Percentiles rank a stretch among this genome's conserved stretches.
Conservation (phyloP, 257 asterid genomes). For the Cinchona pubescens region DNA sequence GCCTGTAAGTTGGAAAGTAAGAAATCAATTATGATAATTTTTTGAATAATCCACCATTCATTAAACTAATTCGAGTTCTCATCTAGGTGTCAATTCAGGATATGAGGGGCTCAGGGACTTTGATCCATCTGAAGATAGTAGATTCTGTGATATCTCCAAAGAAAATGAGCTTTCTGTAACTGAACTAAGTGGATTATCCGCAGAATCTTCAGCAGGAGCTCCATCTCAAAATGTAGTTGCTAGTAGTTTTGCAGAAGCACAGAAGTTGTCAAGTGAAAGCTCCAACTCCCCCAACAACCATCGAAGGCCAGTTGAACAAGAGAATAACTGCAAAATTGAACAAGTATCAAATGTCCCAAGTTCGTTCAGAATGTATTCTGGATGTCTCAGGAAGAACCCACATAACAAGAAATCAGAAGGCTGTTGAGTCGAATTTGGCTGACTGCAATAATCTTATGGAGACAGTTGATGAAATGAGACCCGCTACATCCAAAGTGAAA, state of each 20-base stretch:
- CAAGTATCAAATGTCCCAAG: slow-evolving; percentile 32
- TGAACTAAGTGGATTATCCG: slow-evolving; percentile 58
- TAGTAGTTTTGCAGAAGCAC: slow-evolving; percentile 26
- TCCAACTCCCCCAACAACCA: slow-evolving; percentile 30
- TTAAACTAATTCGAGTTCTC: slow-evolving; percentile 23
- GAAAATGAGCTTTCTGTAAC: slow-evolving; percentile 34
- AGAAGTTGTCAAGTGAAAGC: slow-evolving; percentile 35
- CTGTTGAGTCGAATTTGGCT: slow-evolving; percentile 42
- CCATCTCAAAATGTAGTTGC: slow-evolving; percentile 27
- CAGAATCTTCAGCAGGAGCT: slow-evolving; percentile 55
- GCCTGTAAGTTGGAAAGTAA: slow-evolving; percentile 31
- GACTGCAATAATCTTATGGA: slow-evolving; percentile 25
- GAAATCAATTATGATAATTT: slow-evolving; percentile 9
- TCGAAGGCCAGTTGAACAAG: slow-evolving; percentile 32
- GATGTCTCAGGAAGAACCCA: slow-evolving; percentile 49
- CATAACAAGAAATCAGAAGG: slow-evolving; percentile 34
- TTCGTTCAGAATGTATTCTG: slow-evolving; percentile 26
- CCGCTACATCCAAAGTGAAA: slow-evolving; percentile 38
- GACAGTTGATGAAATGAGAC: slow-evolving; percentile 26
- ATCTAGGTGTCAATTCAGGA: slow-evolving; percentile 29
- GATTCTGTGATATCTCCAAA: slow-evolving; percentile 22
- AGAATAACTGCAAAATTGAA: slow-evolving; percentile 24
- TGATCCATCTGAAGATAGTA: slow-evolving; percentile 22
- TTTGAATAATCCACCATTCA: background rate
- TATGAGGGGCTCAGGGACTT: slow-evolving; percentile 31